A percentile compares a stretch with the other conserved stretches of the same genome.
Evolutionary conservation across 75 land plant species (phyloP).

Genomic region (Ceratopteris richardii): DNA sequence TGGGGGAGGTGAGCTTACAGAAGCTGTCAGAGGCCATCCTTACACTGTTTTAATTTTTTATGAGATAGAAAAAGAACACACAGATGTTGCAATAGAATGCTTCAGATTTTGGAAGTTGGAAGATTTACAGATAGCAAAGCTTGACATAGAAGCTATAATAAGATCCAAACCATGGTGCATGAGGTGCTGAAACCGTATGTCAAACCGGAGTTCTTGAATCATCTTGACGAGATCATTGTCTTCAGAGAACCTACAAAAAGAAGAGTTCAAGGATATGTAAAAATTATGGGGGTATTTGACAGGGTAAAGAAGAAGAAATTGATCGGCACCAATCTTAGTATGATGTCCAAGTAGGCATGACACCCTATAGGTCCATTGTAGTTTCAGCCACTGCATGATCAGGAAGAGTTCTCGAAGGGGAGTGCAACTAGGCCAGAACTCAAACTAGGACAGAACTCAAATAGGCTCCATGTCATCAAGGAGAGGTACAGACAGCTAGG

Average conservation of each 20-base stretch:
- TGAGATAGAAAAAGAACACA: conserved; percentile 46
- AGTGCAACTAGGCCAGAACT: no score
- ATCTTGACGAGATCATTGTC: no score
- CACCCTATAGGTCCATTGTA: no score
- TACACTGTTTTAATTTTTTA: conserved; percentile 48
- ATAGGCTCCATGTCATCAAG: no score
- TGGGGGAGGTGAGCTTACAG: conserved; percentile 50
- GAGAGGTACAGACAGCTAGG: no score
- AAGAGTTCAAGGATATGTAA: conserved; percentile 49
- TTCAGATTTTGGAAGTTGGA: conserved; percentile 53
- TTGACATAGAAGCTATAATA: conserved; percentile 39
- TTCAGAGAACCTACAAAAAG: conserved; percentile 46
- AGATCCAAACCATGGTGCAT: conserved; percentile 33
- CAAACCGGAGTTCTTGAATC: conserved; percentile 46
- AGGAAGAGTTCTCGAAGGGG: no score
- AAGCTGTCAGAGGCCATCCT: conserved; percentile 45
- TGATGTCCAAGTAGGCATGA: no score
- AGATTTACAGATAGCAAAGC: conserved; percentile 47
- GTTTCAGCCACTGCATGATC: no score
- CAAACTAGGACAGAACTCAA: no score
- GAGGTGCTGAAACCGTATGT: conserved; percentile 40
- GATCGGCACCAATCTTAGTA: no score
- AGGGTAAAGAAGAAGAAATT: no score
- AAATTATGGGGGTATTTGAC: conserved; percentile 42
- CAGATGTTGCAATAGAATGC: conserved; percentile 58